Base-by-base conservation (phyloP, 169 alveolate species). In the Cystoisospora suis region DNA sequence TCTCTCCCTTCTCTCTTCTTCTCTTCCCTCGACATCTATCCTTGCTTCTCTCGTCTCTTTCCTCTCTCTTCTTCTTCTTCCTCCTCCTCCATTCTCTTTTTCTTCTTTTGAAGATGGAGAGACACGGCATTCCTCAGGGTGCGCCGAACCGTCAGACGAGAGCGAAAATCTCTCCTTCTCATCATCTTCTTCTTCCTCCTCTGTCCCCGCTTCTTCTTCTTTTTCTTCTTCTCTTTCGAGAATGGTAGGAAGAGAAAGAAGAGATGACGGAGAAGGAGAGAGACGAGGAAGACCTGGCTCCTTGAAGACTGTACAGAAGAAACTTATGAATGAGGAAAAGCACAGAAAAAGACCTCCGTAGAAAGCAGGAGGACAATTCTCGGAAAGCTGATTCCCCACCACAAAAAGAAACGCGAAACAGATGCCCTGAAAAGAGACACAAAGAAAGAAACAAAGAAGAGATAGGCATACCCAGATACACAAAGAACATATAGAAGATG, bases 261-360 rank as follows among this genome's bases (percentile, higher is more conserved):
- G n/a, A n/a, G n/a, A n/a, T n/a, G n/a, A n/a, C n/a, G 12, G 40
- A 58, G 72, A 34, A 3, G 72, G 2, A 29, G 5, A 27, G 40
- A 58, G 23, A 1, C 72, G 80, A 3, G 61, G 91, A 1, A 86
- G 4, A 29, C 91, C 91, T 4, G 91, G 91, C 32, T 86, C 91
- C 9, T 42, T 69, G 46, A 86, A 32, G 27, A 86, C 91, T 1
- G 91, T 86, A 0, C n/a, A 34, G 36, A 86, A 0, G 49, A 86
- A 86, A 17, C 32, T 46, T 46, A 49, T 1, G 36, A 86, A 86
- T 12, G 58, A 42, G 44, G 45, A 15, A 20, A 20, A 6, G 58
- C 85, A 69, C 36, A 86, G 86, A 29, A 45, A n/a, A 49, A 42
- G 23, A 1, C 91, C 91, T 0, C 77, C 49, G 15, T n/a, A n/a